Conservation (phyloP, 345 rosid species). For the Erodium maritimum region DNA sequence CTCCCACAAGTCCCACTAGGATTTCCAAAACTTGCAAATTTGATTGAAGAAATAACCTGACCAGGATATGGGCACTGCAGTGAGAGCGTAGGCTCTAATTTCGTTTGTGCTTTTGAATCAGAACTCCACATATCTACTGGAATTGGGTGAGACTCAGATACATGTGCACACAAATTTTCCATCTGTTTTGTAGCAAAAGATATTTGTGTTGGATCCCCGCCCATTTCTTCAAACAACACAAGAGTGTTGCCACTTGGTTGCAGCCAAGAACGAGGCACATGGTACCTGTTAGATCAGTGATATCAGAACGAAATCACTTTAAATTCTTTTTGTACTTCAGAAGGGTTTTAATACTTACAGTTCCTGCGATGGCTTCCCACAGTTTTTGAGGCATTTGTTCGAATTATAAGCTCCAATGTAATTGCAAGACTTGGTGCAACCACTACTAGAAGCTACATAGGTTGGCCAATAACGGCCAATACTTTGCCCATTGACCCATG, state of each 20-base stretch:
- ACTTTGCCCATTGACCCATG: constrained; percentile 96
- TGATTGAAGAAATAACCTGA: constrained; percentile 68
- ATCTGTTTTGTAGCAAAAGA: constrained; percentile 40
- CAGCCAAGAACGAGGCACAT: constrained; percentile 86
- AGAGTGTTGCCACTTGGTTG: constrained; percentile 60
- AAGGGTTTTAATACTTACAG: constrained; percentile 38
- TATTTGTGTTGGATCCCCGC: constrained; percentile 80
- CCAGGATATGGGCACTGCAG: constrained; percentile 46
- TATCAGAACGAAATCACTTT: constrained; percentile 3
- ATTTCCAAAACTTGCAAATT: constrained; percentile 81
- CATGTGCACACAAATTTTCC: constrained; percentile 44
- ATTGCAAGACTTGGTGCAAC: constrained; percentile 58
- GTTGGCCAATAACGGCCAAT: constrained; percentile 95
- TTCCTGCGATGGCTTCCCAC: constrained; percentile 79
- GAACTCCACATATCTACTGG: constrained; percentile 69
- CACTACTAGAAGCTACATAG: constrained; percentile 30
- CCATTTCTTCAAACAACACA: constrained; percentile 73
- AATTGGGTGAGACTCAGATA: constrained; percentile 66
- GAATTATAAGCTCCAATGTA: constrained; percentile 65
- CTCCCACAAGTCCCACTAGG: constrained; percentile 70
- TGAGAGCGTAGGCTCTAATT: constrained; percentile 34
- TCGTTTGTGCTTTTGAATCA: constrained; percentile 27
- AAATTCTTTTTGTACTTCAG: not conserved
- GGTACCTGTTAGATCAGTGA: constrained; percentile 40
- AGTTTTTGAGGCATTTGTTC: constrained; percentile 67